Evolutionary conservation across 192 early-diverging fungal genomes (phyloP).

Genomic region (Paraglomus brasilianum): DNA sequence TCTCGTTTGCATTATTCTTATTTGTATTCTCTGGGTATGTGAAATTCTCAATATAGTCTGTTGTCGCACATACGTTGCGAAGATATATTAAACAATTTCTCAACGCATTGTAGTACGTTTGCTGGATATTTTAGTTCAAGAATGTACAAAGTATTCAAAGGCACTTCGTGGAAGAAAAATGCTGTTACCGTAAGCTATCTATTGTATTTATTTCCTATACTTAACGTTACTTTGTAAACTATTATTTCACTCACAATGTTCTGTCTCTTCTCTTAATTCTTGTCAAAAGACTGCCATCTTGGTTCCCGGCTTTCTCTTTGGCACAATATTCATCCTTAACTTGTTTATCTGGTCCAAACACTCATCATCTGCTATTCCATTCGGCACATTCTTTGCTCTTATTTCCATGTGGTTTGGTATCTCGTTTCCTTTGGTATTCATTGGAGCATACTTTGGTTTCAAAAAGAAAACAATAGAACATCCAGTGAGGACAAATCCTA

Average conservation of each 20-base stretch:
- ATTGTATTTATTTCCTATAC: background rate
- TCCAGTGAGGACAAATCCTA: constrained; percentile 87
- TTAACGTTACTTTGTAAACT: background rate
- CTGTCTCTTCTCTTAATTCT: too few relatives aligned
- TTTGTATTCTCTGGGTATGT: constrained; percentile 54
- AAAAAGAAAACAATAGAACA: constrained; percentile 73
- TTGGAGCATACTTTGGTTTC: constrained; percentile 89
- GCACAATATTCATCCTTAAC: constrained; percentile 70
- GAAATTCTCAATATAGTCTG: background rate
- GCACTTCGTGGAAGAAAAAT: constrained; percentile 68
- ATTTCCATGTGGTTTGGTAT: constrained; percentile 79
- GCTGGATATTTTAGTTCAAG: constrained; percentile 71
- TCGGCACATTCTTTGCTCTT: constrained; percentile 80
- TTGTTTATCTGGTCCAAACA: constrained; percentile 82
- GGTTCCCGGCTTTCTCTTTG: constrained; percentile 60
- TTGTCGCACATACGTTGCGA: background rate
- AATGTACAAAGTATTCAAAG: constrained; percentile 69
- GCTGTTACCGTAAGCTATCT: constrained; percentile 42
- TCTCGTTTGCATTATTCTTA: constrained; percentile 54
- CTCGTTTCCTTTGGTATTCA: constrained; percentile 73
- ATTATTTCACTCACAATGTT: background rate
- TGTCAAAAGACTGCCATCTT: constrained; percentile 53
- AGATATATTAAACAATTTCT: background rate
- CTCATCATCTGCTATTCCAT: constrained; percentile 89
- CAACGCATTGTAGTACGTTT: constrained; percentile 35